Percentiles rank a stretch among this genome's conserved stretches.
Evolutionary conservation across 371 early-diverging fungal genomes (phyloP).

Genomic region (Mucor plumbeus): DNA sequence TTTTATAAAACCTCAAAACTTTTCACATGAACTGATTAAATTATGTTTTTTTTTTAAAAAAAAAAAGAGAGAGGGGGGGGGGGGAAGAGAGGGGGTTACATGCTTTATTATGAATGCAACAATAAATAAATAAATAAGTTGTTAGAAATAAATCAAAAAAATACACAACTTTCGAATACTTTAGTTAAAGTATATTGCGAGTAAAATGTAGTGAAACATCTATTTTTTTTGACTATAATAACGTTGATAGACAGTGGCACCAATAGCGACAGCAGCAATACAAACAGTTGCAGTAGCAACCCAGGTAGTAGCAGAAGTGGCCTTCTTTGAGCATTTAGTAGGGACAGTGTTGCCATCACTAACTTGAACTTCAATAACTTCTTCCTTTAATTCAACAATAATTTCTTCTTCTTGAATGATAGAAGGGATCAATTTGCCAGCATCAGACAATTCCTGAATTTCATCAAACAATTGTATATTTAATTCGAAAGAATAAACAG

Average conservation of each 20-base stretch:
- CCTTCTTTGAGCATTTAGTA: neutral
- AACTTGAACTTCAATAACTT: neutral
- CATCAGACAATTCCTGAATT: constrained; percentile 46
- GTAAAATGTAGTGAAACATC: neutral
- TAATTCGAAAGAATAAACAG: constrained; percentile 48
- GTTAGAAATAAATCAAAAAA: neutral
- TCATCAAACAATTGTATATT: constrained; percentile 58
- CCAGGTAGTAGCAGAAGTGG: constrained; percentile 7
- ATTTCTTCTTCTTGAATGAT: constrained; percentile 8
- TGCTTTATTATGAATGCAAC: neutral
- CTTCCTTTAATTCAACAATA: constrained; percentile 7
- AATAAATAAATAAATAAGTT: constrained; percentile 18
- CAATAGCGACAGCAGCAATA: constrained; percentile 28
- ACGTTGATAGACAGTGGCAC: constrained; percentile 25
- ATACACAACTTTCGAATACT: neutral
- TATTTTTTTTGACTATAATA: constrained; percentile 15
- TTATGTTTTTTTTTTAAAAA: neutral
- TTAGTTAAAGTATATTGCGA: too few relatives aligned
- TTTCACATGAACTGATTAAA: neutral
- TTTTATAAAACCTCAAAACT: too few relatives aligned
- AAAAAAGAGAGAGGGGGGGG: neutral
- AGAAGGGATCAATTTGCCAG: constrained; percentile 30
- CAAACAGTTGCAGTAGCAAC: constrained; percentile 5
- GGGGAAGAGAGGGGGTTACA: neutral
- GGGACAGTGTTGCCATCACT: neutral